phyloP scores from a whole-genome alignment of 2,329 filamentous ascomycete genomes.

The Onygenales sp. region DNA sequence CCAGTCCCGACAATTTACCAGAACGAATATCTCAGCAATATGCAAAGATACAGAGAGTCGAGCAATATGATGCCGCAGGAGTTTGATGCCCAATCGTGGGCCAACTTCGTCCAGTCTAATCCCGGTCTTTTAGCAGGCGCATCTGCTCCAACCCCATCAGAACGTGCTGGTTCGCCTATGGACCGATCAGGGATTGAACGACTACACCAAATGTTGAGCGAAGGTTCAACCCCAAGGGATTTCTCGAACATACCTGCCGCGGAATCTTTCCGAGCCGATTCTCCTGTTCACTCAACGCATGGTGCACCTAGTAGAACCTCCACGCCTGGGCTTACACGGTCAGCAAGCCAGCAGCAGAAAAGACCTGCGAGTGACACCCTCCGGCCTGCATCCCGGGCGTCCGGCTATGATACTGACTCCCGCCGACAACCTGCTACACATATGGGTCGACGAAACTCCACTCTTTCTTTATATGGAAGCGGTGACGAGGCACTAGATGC shows the following conservation, averaged over 20 bases:
- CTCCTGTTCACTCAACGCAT: slow-evolving; percentile 27
- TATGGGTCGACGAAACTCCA: slow-evolving; percentile 24
- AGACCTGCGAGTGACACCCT: slow-evolving; percentile 37
- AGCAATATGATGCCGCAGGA: slow-evolving; percentile 49
- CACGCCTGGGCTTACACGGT: slow-evolving; percentile 24
- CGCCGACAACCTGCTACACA: slow-evolving; percentile 16
- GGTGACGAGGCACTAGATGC: slow-evolving; percentile 56
- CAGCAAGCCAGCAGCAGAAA: slow-evolving; percentile 15
- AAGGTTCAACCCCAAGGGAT: slow-evolving; percentile 35
- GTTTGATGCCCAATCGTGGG: slow-evolving; percentile 69
- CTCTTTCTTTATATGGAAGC: slow-evolving; percentile 56
- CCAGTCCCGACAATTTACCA: slow-evolving; percentile 59
- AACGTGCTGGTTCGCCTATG: slow-evolving; percentile 24
- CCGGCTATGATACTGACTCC: slow-evolving; percentile 34
- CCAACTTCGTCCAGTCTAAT: slow-evolving; percentile 63
- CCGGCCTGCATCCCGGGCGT: slow-evolving; percentile 52
- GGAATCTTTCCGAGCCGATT: slow-evolving; percentile 26
- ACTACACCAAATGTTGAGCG: slow-evolving; percentile 36
- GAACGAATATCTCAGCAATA: slow-evolving; percentile 51
- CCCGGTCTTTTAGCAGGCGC: slow-evolving; percentile 34
- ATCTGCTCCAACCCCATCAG: slow-evolving; percentile 14
- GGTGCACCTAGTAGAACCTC: slow-evolving; percentile 26
- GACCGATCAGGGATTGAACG: slow-evolving; percentile 35
- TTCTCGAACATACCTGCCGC: slow-evolving; percentile 21
- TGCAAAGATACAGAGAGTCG: slow-evolving; percentile 51